Percentiles rank a stretch among this genome's conserved stretches.
phyloP scores from a whole-genome alignment of 2,329 filamentous ascomycete species.

The Fusarium anguioides region DNA sequence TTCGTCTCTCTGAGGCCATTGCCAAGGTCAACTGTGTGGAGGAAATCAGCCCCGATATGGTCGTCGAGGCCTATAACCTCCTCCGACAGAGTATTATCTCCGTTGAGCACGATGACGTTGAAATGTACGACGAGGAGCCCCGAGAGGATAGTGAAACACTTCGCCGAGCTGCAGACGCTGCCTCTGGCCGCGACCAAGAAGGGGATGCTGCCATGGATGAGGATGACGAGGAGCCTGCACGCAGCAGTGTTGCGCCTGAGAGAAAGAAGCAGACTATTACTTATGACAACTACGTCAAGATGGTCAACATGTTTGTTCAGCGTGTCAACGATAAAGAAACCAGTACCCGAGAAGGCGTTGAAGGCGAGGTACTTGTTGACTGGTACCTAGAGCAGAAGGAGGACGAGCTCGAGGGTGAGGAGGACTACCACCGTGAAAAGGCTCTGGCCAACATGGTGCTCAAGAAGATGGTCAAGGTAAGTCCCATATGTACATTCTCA shows the following conservation, averaged over 20 bases:
- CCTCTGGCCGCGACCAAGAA: conserved; percentile 58
- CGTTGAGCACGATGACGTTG: conserved; percentile 96
- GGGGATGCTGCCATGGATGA: conserved; percentile 59
- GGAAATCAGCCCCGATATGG: conserved; percentile 85
- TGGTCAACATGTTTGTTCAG: conserved; percentile 86
- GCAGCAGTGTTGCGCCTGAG: conserved; percentile 50
- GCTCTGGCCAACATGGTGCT: conserved; percentile 84
- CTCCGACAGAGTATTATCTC: conserved; percentile 95
- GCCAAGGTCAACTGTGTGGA: conserved; percentile 97
- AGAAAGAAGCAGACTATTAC: conserved; percentile 86
- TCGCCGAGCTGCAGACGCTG: conserved; percentile 54
- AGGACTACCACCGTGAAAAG: conserved; percentile 82
- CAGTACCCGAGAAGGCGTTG: conserved; percentile 81
- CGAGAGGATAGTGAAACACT: conserved; percentile 60
- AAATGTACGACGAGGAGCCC: conserved; percentile 81
- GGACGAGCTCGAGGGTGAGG: conserved; percentile 80
- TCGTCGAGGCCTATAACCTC: conserved; percentile 91
- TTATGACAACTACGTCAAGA: conserved; percentile 93
- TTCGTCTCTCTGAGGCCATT: conserved; percentile 95
- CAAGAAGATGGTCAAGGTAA: conserved; percentile 94
- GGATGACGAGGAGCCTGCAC: conserved; percentile 51
- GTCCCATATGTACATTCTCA: conserved; percentile 46
- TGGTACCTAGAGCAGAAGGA: conserved; percentile 97
- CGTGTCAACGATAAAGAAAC: conserved; percentile 86
- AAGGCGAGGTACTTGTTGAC: conserved; percentile 81